phyloP scores from a whole-genome alignment of 139 green algal genomes.

The Tetradesmus lagerheimii region DNA sequence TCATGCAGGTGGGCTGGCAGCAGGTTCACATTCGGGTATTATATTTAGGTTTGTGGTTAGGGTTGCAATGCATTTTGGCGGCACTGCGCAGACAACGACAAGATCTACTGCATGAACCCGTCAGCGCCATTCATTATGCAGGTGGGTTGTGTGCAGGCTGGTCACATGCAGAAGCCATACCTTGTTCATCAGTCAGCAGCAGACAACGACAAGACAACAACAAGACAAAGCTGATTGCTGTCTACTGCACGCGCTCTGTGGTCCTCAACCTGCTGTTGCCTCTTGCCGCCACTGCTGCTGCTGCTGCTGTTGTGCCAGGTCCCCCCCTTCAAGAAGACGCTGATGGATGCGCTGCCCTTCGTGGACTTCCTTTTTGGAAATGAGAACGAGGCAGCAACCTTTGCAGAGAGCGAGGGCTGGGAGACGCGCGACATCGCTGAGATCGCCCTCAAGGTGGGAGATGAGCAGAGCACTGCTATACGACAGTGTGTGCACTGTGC shows the following conservation, averaged over 20 bases:
- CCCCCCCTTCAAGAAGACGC: slow-evolving; percentile 89
- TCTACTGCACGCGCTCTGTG: neutral
- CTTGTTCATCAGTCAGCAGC: no score
- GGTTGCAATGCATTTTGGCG: no score
- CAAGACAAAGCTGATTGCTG: no score
- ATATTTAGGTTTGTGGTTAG: no score
- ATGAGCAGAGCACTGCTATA: neutral
- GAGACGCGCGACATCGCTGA: slow-evolving; percentile 85
- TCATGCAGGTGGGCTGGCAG: neutral
- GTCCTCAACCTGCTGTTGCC: neutral
- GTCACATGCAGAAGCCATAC: no score
- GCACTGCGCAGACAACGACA: no score
- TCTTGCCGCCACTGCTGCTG: neutral
- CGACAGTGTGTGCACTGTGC: neutral
- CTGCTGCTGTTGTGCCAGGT: slow-evolving; percentile 60
- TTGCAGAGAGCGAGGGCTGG: slow-evolving; percentile 95
- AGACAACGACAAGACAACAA: no score
- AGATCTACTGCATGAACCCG: slow-evolving; percentile 94
- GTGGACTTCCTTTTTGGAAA: slow-evolving; percentile 99
- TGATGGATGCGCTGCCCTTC: slow-evolving; percentile 88
- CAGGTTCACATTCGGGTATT: no score
- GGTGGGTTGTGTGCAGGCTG: slow-evolving; percentile 62
- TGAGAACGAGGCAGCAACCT: slow-evolving; percentile 94
- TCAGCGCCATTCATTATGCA: slow-evolving; percentile 97
- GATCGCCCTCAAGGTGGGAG: slow-evolving; percentile 85